phyloP scores from a whole-genome alignment of 164 flowering plant species.

The Macadamia tetraphylla region DNA sequence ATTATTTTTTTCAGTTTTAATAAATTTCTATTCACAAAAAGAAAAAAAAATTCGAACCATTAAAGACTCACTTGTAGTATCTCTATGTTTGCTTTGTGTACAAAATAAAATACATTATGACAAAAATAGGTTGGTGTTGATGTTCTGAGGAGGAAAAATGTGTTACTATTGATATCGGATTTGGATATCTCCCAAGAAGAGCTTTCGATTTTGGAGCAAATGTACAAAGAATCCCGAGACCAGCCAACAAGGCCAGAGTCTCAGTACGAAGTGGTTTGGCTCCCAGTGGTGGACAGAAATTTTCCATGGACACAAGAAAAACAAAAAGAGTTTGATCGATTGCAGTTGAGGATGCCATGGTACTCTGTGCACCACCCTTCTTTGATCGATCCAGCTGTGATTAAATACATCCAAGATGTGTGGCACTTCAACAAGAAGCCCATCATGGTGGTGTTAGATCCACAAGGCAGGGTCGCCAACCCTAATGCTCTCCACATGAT shows the following conservation, averaged over 20 bases:
- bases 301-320: conserved; percentile 36
- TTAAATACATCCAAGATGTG: conserved; percentile 16
- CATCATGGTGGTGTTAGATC: conserved; percentile 31
- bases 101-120: too few relatives aligned
- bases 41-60: too few relatives aligned
- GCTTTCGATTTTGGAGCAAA: conserved; percentile 44
- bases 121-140: conserved; percentile 52
- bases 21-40: too few relatives aligned
- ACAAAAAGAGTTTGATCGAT: conserved; percentile 23
- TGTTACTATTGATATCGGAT: conserved; percentile 68
- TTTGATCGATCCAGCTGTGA: conserved; percentile 34
- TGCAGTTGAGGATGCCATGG: conserved; percentile 56
- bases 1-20: too few relatives aligned
- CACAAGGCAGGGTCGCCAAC: conserved; percentile 21
- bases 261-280: conserved; percentile 78
- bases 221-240: conserved; percentile 47
- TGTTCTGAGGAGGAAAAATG: conserved; percentile 58
- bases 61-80: too few relatives aligned
- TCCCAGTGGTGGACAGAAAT: conserved; percentile 52
- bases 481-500: conserved; percentile 33
- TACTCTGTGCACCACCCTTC: conserved; percentile 45
- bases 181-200: conserved; percentile 55
- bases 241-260: conserved; percentile 39
- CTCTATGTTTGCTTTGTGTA: not conserved
- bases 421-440: conserved; percentile 27